Evolutionary conservation across 768 basidiomycete species (phyloP), one percentile per base, ranked within the genome.

Genomic region (Leccinum variicolor): DNA sequence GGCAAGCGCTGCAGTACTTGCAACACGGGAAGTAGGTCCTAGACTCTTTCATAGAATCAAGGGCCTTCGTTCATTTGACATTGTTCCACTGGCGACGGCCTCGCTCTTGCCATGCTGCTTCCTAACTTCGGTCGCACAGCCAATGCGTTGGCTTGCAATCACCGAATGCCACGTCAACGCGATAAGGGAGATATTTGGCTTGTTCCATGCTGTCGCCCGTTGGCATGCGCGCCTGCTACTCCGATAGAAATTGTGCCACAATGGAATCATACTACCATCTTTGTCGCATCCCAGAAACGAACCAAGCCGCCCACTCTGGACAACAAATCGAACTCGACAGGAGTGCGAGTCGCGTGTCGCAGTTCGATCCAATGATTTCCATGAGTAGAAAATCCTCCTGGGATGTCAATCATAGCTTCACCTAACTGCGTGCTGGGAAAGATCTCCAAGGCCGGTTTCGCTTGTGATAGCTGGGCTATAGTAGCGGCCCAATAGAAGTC

Each of bases 171-270:
- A 31, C 33, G 13, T 43, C 59, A 46, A 53, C 6, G 19, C 31
- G 50, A 47, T 43, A 25, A 25, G 8, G 10, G 13, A 9, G 19
- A n/a, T 39, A n/a, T 8, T 39, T 33, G 28, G 55, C n/a, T 8
- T 39, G 13, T 23, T 50, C 50, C 58, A 53, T 54, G 33, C 56
- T 52, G 46, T 57, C 3, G 5, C 39, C 10, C 21, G 36, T 55
- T 68, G 65, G 66, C 46, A 29, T 34, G 58, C 13, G 31, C 31
- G 58, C 57, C 51, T 56, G 19, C 52, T 21, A n/a, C 65, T 13
- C 58, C 56, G 49, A 50, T 46, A 43, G 3, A 33, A 11, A 41
- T 54, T 29, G 28, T 49, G 31, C 28, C 58, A 33, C 13, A 56
- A 23, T 45, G 31, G 34, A 43, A 36, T 4, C 21, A 19, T 14